A percentile compares a stretch with the other conserved stretches of the same genome.
Conservation (phyloP, 371 early-diverging fungal genomes). For the Syncephalastrum monosporum region DNA sequence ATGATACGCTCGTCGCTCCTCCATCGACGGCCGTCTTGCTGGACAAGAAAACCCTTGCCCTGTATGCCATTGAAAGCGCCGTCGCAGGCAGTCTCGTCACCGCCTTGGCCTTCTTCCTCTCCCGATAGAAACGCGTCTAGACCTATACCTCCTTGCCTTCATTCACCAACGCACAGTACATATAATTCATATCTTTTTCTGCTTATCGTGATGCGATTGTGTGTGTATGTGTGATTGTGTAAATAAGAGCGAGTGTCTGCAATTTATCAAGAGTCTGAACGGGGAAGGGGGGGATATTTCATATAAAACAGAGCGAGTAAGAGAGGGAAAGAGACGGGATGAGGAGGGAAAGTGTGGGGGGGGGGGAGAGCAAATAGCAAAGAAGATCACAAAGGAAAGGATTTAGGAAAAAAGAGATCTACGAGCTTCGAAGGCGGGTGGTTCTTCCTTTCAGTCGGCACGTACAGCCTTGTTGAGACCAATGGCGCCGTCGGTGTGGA, state of each 20-base stretch:
- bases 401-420: background rate
- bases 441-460: background rate
- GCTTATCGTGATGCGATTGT: background rate
- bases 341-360: background rate
- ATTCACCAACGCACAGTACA: slow-evolving; percentile 1
- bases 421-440: background rate
- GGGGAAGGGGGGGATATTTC: no score
- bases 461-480: slow-evolving; percentile 3
- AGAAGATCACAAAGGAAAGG: slow-evolving; percentile 1
- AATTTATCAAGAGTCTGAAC: no score
- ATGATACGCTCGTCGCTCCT: background rate
- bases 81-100: slow-evolving; percentile 43
- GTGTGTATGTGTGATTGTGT: no score
- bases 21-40: background rate
- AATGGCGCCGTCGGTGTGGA: slow-evolving; percentile 24
- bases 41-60: slow-evolving; percentile 14
- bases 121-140: slow-evolving; percentile 16
- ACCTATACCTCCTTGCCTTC: background rate
- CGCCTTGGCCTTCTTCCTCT: slow-evolving; percentile 36
- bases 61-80: slow-evolving; percentile 45
- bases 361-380: no score
- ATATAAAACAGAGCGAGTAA: no score
- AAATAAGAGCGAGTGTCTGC: no score
- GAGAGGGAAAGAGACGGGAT: background rate
- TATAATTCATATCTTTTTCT: slow-evolving; percentile 4